Conservation (phyloP, 2,329 filamentous ascomycete genomes). For the Pseudofabraea citricarpa region DNA sequence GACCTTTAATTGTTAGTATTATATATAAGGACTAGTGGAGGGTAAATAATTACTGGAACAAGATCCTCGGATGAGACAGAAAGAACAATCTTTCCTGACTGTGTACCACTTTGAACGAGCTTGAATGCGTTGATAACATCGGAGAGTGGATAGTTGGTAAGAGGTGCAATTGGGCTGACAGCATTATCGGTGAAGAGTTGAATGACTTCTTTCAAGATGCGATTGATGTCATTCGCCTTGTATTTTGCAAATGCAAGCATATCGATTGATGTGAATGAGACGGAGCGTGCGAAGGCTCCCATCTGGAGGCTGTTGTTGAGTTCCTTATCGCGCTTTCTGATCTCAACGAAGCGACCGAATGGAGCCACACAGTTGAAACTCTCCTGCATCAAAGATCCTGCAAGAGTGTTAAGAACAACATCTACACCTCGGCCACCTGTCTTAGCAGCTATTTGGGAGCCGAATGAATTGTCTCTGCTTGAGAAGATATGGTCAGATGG, state of each 20-base stretch:
- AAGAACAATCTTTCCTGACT: conserved; percentile 20
- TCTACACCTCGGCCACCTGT: conserved; percentile 21
- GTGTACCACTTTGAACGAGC: conserved; percentile 2
- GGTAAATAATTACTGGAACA: background rate
- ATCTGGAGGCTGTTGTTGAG: conserved; percentile 23
- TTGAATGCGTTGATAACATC: conserved; percentile 16
- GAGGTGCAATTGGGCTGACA: conserved; percentile 16
- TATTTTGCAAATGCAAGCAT: conserved; percentile 11
- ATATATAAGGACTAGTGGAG: background rate
- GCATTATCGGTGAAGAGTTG: background rate
- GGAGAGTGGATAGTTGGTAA: conserved; percentile 29
- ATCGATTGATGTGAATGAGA: conserved; percentile 35
- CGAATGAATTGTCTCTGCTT: conserved; percentile 15
- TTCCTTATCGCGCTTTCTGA: conserved; percentile 29
- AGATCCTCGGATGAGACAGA: background rate
- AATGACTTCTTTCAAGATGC: conserved; percentile 11
- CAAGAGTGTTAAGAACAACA: conserved; percentile 20
- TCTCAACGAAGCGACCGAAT: conserved; percentile 33
- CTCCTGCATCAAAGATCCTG: conserved; percentile 15
- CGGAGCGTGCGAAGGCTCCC: conserved; percentile 29
- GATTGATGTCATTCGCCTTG: conserved; percentile 3
- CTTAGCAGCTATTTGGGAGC: conserved; percentile 9
- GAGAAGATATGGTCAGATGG: conserved; percentile 6
- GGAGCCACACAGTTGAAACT: conserved; percentile 28
- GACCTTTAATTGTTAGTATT: conserved; percentile 2